Base-by-base conservation (phyloP, 805 yeast species). In the Novakomyces olei region DNA sequence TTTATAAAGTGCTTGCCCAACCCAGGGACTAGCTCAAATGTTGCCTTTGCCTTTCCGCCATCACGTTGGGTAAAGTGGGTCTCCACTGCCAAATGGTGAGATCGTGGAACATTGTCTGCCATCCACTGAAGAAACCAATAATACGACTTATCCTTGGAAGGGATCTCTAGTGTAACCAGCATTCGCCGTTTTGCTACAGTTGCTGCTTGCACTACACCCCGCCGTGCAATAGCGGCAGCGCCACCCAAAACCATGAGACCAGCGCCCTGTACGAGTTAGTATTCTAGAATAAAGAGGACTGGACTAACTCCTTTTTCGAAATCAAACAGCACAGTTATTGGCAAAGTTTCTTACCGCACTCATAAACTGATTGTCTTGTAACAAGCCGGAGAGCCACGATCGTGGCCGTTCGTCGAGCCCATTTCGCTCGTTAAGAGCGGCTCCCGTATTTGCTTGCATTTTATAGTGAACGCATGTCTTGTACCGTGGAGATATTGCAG, bases 241-340 rank as follows among this genome's bases (percentile, higher is more conserved):
- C 92, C 81, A n/a, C 98, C 98, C 2, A 88, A 57, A 3, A 83
- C 58, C 98, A 88, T 88, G 26, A 88, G 58, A 0, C 98, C 98
- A 44, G 95, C 94, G 46, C 98, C 98, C 40, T 40, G 14, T n/a
- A 3, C 12, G 25, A 3, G n/a, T n/a, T n/a, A n/a, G n/a, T n/a
- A n/a, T n/a, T n/a, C n/a, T n/a, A n/a, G n/a, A n/a, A n/a, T n/a
- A n/a, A n/a, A n/a, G n/a, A n/a, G n/a, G n/a, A n/a, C n/a, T n/a
- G n/a, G n/a, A n/a, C n/a, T n/a, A n/a, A n/a, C n/a, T n/a, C n/a
- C n/a, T n/a, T n/a, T n/a, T n/a, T n/a, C n/a, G n/a, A n/a, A n/a
- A n/a, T n/a, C n/a, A n/a, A n/a, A n/a, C n/a, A n/a, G n/a, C n/a
- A n/a, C n/a, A n/a, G n/a, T n/a, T n/a, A n/a, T n/a, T n/a, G n/a